Percentiles rank a stretch among this genome's conserved stretches.
Evolutionary conservation across 306 rosid genomes (phyloP).

Genomic region (Spatholobus suberectus): DNA sequence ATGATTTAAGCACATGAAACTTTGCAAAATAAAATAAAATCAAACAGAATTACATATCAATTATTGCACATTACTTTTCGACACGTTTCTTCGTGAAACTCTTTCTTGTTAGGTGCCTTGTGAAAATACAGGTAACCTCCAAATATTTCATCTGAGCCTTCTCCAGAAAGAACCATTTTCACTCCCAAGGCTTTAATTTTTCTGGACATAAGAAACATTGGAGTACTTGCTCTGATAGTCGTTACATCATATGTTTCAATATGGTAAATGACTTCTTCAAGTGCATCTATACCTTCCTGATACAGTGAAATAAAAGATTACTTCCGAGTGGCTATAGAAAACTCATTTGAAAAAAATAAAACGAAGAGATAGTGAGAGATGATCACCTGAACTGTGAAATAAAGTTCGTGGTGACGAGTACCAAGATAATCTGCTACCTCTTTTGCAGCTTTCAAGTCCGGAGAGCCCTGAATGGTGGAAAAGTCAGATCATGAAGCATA

Average conservation of each 20-base stretch:
- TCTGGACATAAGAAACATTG: slow-evolving; percentile 99
- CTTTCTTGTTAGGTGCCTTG: slow-evolving; percentile 95
- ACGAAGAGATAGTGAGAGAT: not conserved
- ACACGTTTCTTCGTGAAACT: slow-evolving; percentile 93
- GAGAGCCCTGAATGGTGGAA: slow-evolving; percentile 76
- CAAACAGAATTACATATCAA: slow-evolving; percentile 9
- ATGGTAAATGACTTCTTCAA: slow-evolving; percentile 97
- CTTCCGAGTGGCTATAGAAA: slow-evolving; percentile 3
- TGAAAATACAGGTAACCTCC: slow-evolving; percentile 99
- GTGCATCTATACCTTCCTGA: slow-evolving; percentile 99
- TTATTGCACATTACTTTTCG: slow-evolving; percentile 65
- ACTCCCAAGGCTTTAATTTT: slow-evolving; percentile 98
- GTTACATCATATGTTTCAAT: slow-evolving; percentile 97
- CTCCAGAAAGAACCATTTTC: slow-evolving; percentile 99
- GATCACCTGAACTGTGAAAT: slow-evolving; percentile 94
- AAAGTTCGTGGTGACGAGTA: slow-evolving; percentile 87
- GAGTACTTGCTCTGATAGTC: slow-evolving; percentile 95
- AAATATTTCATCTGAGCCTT: slow-evolving; percentile 97
- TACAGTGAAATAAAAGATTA: slow-evolving; percentile 36
- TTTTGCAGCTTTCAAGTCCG: slow-evolving; percentile 91
- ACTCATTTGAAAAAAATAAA: not conserved
- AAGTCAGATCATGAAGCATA: slow-evolving; percentile 38
- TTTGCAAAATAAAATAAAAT: slow-evolving; percentile 11
- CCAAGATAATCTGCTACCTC: slow-evolving; percentile 97
- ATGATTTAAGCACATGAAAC: not conserved